Evolutionary conservation across 176 grass and related monocot genomes (phyloP).

Genomic region (Oryza glumipatula): DNA sequence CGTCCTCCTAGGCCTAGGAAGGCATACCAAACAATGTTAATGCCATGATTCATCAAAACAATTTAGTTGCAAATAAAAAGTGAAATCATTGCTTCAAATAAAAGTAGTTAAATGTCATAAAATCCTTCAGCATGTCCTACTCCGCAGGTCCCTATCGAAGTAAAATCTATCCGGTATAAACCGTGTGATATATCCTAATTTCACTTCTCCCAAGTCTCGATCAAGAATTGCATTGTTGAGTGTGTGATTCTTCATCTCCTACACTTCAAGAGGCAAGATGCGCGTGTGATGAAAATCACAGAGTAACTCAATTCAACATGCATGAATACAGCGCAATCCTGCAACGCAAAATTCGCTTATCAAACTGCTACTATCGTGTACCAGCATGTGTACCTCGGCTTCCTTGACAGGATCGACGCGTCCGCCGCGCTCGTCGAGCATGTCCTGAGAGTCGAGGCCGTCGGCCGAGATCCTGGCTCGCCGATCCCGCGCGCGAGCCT

Average conservation of each 20-base stretch:
- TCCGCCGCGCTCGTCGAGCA: slow-evolving; percentile 34
- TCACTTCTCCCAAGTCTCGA: background rate
- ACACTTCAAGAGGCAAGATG: background rate
- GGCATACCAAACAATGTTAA: slow-evolving; percentile 20
- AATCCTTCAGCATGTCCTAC: background rate
- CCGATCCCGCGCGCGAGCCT: slow-evolving; percentile 63
- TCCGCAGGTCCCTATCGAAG: no score
- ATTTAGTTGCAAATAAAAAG: background rate
- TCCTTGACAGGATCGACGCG: slow-evolving; percentile 57
- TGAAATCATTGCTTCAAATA: background rate
- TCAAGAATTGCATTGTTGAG: background rate
- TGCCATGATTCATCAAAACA: slow-evolving; percentile 8
- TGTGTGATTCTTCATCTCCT: background rate
- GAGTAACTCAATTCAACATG: background rate
- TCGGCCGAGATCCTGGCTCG: slow-evolving; percentile 47
- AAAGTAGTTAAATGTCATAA: background rate
- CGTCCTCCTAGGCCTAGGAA: slow-evolving; percentile 6
- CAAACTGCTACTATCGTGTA: background rate
- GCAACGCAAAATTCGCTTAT: background rate
- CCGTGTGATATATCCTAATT: background rate
- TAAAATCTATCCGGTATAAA: background rate
- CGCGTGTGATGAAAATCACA: no score
- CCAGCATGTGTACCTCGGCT: slow-evolving; percentile 59
- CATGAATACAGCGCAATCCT: background rate
- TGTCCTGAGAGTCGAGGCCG: slow-evolving; percentile 37